These are phyloP conservation scores for Dryadomyces quercus-mongolicae DNA, from an alignment of 2,329 filamentous ascomycete genomes.

Conservation along the genomic window DNA sequence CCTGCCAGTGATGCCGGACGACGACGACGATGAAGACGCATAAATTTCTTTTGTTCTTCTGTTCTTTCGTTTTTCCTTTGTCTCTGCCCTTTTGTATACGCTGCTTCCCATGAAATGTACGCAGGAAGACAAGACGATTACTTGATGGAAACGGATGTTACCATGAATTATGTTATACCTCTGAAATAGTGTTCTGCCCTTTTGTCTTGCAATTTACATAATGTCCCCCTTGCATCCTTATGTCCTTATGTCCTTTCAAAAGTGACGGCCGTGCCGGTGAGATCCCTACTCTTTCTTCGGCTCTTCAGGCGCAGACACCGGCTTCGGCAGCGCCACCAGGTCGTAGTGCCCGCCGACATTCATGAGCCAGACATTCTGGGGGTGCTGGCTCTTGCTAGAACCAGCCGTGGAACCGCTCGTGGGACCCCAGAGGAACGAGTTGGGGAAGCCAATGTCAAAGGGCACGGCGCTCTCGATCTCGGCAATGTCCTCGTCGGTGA, in stretches of 20 bases:
- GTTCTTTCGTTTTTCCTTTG: not conserved
- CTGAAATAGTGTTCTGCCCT: too few relatives aligned
- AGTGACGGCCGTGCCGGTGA: conserved; percentile 8
- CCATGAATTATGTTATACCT: not conserved
- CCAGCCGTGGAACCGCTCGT: too few relatives aligned
- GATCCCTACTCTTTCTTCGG: conserved; percentile 24
- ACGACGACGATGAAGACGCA: conserved; percentile 8
- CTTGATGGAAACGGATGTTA: too few relatives aligned
- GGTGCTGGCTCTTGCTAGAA: conserved; percentile 19
- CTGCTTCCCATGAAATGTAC: too few relatives aligned
- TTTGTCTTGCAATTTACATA: too few relatives aligned
- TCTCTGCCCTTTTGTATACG: too few relatives aligned
- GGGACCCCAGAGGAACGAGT: conserved; percentile 39
- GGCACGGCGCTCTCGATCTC: conserved; percentile 50
- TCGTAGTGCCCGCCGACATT: conserved; percentile 36
- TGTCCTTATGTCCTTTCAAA: not conserved
- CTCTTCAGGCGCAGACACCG: conserved; percentile 26
- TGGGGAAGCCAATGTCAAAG: conserved; percentile 58
- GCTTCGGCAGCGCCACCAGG: conserved; percentile 31
- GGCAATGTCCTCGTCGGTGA: conserved; percentile 50
- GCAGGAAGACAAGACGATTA: too few relatives aligned
- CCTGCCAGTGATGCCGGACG: conserved; percentile 3
- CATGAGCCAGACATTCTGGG: conserved; percentile 30
- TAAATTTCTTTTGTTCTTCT: conserved; percentile 2
- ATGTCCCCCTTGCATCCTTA: not conserved